Base-by-base conservation (phyloP, 805 yeast genomes). In the Metschnikowia peoriensis region DNA sequence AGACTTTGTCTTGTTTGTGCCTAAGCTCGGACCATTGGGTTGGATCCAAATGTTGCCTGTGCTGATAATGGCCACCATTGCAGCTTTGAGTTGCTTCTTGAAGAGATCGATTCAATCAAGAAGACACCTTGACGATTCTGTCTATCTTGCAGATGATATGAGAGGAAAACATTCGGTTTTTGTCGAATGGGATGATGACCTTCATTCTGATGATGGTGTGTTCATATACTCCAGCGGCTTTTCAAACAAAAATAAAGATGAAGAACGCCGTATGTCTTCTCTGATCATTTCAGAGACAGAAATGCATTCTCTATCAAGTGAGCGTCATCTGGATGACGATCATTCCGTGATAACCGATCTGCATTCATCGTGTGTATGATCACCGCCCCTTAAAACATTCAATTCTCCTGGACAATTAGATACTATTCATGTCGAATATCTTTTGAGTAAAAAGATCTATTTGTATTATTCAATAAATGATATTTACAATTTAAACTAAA, bases 11-110 rank as follows among this genome's bases (percentile, higher is more conserved):
- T 67, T 93, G 47, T 93, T 93, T 61, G 78, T 85, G 1, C 88
- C 92, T 2, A 83, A 84, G 63, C 70, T 93, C 50, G 78, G 82
- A 49, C 91, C 90, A 84, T 80, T 86, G 43, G 97, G 97, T 28
- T 93, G 97, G 97, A 71, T 87, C 47, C 79, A 88, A 53, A 71
- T 92, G 28, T 83, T 82, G 0, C 81, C 93, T 1, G 81, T 94
- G 0, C 79, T 86, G 1, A 66, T 85, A 34, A 75, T 85, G 44
- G 86, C 93, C 0, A 56, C 85, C 1, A 76, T 82, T 29, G 84
- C 89, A 1, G 78, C 90, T 1, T 65, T 85, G 57, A 68, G 88
- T 16, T 89, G 96, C 66, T 77, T 88, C 49, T 77, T 86, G 74
- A 82, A 92, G 62, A 74, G 97, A 59, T 78, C 88, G 0, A 80